A percentile compares a stretch with the other conserved stretches of the same genome.
These are phyloP conservation scores for Pseudonitzschia multistriata DNA, from an alignment of 108 stramenopile genomes.

Conservation along the genomic window DNA sequence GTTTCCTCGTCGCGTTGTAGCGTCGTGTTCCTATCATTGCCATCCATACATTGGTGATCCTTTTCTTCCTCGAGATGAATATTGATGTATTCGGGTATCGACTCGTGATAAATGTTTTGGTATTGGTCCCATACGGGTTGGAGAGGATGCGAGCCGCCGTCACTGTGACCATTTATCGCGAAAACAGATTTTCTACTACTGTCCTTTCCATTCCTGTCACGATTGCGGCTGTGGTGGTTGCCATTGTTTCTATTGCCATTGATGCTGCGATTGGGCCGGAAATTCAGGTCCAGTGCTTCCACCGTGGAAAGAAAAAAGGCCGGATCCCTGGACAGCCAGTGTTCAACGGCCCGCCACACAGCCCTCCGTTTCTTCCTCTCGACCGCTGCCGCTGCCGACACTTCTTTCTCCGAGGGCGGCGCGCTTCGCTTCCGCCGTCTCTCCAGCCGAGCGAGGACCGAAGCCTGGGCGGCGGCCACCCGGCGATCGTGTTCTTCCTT, in stretches of 20 bases:
- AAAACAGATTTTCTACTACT: not conserved
- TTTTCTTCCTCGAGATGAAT: not conserved
- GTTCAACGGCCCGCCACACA: constrained; percentile 18
- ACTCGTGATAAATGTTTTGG: constrained; percentile 49
- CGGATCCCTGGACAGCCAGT: constrained; percentile 40
- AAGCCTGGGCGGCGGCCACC: constrained; percentile 24
- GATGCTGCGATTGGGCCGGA: too few species aligned
- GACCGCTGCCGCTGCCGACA: not conserved
- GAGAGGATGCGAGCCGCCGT: constrained; percentile 10
- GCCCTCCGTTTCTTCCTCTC: constrained; percentile 5
- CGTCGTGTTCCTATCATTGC: not conserved
- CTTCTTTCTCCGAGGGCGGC: constrained; percentile 2
- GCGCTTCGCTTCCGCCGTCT: not conserved
- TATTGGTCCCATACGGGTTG: constrained; percentile 38
- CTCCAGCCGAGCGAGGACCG: constrained; percentile 1
- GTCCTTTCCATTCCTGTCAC: not conserved
- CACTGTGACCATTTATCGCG: too few species aligned
- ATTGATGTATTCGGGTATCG: constrained; percentile 40
- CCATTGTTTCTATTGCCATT: not conserved
- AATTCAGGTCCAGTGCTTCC: constrained; percentile 39
- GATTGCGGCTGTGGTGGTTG: not conserved
- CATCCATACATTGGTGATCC: not conserved
- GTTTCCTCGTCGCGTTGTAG: not conserved
- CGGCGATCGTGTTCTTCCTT: constrained; percentile 21
- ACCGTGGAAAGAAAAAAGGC: constrained; percentile 44